phyloP scores from a whole-genome alignment of 192 early-diverging fungal genomes.

The Coemansia sp. region DNA sequence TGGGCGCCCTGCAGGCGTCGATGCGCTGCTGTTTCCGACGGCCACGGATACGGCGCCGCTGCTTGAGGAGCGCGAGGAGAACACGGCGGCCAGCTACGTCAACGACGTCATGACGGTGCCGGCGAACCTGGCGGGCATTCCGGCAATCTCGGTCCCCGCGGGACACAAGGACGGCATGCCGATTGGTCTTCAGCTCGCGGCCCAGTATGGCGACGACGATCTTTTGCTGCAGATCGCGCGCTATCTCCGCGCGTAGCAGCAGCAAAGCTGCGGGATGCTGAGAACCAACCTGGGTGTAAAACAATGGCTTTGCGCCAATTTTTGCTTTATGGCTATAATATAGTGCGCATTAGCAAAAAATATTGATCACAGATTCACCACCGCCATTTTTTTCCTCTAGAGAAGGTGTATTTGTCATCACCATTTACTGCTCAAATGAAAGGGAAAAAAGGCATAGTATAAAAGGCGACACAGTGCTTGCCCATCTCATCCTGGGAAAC shows the following conservation, averaged over 20 bases:
- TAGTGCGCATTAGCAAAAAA: too few species aligned
- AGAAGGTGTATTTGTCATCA: background rate
- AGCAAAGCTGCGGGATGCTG: too few species aligned
- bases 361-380: background rate
- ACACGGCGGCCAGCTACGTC: constrained; percentile 60
- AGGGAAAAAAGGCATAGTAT: too few species aligned
- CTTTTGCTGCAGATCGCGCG: constrained; percentile 34
- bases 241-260: background rate
- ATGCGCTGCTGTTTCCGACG: constrained; percentile 79
- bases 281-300: too few species aligned
- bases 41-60: constrained; percentile 66
- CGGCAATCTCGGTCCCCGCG: constrained; percentile 67
- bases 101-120: constrained; percentile 91
- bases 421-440: background rate
- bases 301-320: too few species aligned
- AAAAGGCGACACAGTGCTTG: too few species aligned
- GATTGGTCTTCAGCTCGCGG: constrained; percentile 80
- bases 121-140: constrained; percentile 79
- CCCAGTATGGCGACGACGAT: constrained; percentile 80
- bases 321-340: too few species aligned
- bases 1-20: constrained; percentile 44
- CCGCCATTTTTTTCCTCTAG: background rate
- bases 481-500: too few species aligned
- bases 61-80: constrained; percentile 32
- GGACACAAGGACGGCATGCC: constrained; percentile 57